Evolutionary conservation across 2,329 filamentous ascomycete species (phyloP), one percentile per base, ranked within the genome.

Genomic region (Botrytis byssoidea): DNA sequence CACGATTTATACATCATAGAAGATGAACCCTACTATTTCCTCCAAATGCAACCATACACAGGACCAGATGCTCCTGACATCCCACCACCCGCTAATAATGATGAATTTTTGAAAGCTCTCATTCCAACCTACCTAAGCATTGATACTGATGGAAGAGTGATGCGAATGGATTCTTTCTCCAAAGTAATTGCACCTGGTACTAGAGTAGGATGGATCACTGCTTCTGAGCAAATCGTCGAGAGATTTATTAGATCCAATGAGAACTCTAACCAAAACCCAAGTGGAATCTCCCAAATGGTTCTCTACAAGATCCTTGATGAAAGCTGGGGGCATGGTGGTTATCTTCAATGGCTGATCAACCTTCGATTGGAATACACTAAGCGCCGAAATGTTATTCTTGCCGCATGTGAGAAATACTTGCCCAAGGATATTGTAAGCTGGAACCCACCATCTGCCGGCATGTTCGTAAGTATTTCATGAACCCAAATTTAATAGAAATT

Each of bases 291-390:
- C 0, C 95, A 98, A 84, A 85, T 96, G 35, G 86, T 95, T 14
- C 84, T 98, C 72, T 95, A 93, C 85, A 97, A 97, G 84, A 86
- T 99, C 35, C 86, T 99, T 3, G 96, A 99, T 77, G 94, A 97
- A 83, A 90, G 91, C 68, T 99, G 96, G 96, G 96, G 95, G 37
- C 96, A 99, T 80, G 87, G 89, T 60, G 95, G 95, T 2, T 99
- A 97, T 81, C 83, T 99, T 37, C 87, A 91, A 79, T 99, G 96
- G 96, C 84, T 99, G 76, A 92, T 96, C 81, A 88, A 93, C 81
- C 84, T 98, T 79, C 89, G 94, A 65, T 82, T 89, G 79, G 89
- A 94, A 82, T 99, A 99, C 81, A 96, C 95, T 1, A 85, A 86
- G 77, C 89, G 95, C 74, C 86, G 96, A 73, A 88, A 98, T 80